Evolutionary conservation across 305 asterid genomes (phyloP).

Genomic region (Fraxinus angustifolia): DNA sequence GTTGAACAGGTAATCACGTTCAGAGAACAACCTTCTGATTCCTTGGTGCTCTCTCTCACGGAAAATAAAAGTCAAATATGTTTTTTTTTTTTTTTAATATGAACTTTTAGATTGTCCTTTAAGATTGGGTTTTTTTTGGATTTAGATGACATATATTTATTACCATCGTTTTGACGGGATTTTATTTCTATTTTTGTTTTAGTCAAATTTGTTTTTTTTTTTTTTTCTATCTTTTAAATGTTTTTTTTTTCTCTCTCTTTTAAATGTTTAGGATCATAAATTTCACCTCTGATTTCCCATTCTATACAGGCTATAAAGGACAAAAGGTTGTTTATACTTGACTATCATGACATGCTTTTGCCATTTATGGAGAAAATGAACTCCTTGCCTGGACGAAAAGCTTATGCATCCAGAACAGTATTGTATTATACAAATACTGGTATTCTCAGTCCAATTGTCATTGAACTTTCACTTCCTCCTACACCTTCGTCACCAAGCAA

Average conservation of each 20-base stretch:
- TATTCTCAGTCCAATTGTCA: conserved; percentile 52
- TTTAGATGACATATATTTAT: too few relatives aligned
- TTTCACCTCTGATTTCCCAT: neutral
- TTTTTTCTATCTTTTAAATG: neutral
- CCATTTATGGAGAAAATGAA: conserved; percentile 75
- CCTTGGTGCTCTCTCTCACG: neutral
- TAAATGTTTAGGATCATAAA: neutral
- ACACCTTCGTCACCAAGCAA: conserved; percentile 46
- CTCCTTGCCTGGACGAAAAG: conserved; percentile 66
- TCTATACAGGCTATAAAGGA: conserved; percentile 51
- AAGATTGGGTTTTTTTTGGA: too few relatives aligned
- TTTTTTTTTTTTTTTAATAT: neutral
- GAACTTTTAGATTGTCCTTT: too few relatives aligned
- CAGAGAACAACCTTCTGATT: neutral
- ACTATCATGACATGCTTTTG: conserved; percentile 67
- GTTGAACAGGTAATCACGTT: conserved; percentile 54
- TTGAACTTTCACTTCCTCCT: conserved; percentile 82
- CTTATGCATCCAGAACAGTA: conserved; percentile 74
- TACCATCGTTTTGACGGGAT: too few relatives aligned
- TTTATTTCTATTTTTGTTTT: too few relatives aligned
- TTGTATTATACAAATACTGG: conserved; percentile 45
- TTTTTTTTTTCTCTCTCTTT: neutral
- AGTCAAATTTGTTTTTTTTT: too few relatives aligned
- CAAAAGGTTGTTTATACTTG: conserved; percentile 62
- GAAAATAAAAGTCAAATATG: neutral